Percentiles rank a stretch among this genome's conserved stretches.
Evolutionary conservation across 202 grass and related monocot genomes (phyloP).

Genomic region (Bolboschoenoplectus hybrid): DNA sequence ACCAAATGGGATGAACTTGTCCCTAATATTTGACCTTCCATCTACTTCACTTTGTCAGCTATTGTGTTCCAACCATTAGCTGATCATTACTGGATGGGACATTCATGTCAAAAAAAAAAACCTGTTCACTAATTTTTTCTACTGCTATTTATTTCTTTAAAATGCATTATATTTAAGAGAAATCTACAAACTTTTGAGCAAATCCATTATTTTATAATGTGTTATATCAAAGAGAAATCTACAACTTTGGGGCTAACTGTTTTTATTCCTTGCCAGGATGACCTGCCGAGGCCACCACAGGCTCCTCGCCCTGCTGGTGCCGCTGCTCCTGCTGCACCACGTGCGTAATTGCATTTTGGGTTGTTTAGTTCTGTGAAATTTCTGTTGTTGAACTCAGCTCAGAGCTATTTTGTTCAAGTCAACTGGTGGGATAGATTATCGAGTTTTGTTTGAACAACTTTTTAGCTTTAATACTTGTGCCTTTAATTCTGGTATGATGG

Average conservation of each 20-base stretch:
- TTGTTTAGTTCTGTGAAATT: not conserved
- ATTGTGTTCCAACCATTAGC: constrained; percentile 40
- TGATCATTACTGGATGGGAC: constrained; percentile 56
- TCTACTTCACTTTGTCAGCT: constrained; percentile 43
- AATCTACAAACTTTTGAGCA: not conserved
- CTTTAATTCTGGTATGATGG: not conserved
- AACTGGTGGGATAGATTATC: constrained; percentile 23
- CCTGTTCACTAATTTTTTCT: not conserved
- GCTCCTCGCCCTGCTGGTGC: constrained; percentile 52
- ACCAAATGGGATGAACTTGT: constrained; percentile 37
- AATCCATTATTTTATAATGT: no score
- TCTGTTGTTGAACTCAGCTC: not conserved
- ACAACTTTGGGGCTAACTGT: not conserved
- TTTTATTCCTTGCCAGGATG: constrained; percentile 47
- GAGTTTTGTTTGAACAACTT: not conserved
- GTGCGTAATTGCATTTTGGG: constrained; percentile 22
- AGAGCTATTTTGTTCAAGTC: not conserved
- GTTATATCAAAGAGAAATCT: not conserved
- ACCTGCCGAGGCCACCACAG: constrained; percentile 51
- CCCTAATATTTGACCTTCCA: constrained; percentile 38
- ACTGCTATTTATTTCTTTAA: not conserved
- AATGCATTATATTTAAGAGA: not conserved
- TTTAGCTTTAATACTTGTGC: constrained; percentile 16
- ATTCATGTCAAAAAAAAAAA: not conserved
- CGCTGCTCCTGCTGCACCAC: constrained; percentile 19